Conservation (phyloP, 345 rosid genomes). For the Brassica juncea region DNA sequence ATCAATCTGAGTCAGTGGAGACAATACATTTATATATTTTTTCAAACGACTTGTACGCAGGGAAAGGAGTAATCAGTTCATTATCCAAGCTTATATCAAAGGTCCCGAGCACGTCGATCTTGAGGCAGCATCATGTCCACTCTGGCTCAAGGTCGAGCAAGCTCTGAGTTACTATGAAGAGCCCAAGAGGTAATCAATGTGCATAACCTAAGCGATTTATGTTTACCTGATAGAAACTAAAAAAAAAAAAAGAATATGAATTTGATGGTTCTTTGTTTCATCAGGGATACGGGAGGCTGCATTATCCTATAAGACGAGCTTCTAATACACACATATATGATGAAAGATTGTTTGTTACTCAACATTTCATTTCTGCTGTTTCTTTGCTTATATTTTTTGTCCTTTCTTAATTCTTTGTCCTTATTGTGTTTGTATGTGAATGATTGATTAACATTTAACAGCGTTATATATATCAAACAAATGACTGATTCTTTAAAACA, state of each 20-base stretch:
- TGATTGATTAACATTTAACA: slow-evolving; percentile 8
- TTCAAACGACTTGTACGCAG: slow-evolving; percentile 39
- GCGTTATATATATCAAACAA: slow-evolving; percentile 14
- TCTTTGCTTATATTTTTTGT: not conserved
- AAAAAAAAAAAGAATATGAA: not conserved
- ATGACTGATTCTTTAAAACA: slow-evolving; percentile 15
- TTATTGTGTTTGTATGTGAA: slow-evolving; percentile 21
- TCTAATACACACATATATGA: not conserved
- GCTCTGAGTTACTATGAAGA: slow-evolving; percentile 63
- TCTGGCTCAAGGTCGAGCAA: slow-evolving; percentile 86
- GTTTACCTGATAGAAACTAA: not conserved
- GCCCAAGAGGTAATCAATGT: slow-evolving; percentile 52
- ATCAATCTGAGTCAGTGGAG: not conserved
- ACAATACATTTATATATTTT: not conserved
- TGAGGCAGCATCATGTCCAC: slow-evolving; percentile 55
- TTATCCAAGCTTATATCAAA: slow-evolving; percentile 70
- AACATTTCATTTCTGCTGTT: slow-evolving; percentile 10
- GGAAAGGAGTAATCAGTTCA: slow-evolving; percentile 70
- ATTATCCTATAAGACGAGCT: slow-evolving; percentile 49
- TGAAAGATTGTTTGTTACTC: slow-evolving; percentile 13
- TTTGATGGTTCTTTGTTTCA: slow-evolving; percentile 18
- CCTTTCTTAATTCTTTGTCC: not conserved
- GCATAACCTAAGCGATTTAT: not conserved
- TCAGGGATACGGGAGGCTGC: slow-evolving; percentile 65
- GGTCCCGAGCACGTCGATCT: slow-evolving; percentile 68